Conservation (phyloP, 768 basidiomycete genomes). For the Royoungia palumana region DNA sequence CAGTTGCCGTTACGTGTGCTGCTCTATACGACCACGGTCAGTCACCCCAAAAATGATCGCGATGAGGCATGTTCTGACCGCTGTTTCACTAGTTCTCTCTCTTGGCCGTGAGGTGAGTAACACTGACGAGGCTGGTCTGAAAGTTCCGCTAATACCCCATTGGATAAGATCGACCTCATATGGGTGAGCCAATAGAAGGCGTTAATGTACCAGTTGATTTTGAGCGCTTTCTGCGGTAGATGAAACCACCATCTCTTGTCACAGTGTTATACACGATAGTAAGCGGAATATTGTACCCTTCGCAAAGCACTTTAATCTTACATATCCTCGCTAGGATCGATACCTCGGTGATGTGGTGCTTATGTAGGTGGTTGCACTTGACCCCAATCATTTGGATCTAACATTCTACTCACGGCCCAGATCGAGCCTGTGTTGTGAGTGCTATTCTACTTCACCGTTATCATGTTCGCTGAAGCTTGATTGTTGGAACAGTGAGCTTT, state of each 20-base stretch:
- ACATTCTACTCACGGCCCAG: conserved; percentile 5
- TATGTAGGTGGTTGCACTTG: conserved; percentile 16
- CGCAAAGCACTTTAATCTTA: background rate
- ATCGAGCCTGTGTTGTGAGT: conserved; percentile 20
- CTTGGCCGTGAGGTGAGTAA: conserved; percentile 28
- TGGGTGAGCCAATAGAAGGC: conserved; percentile 21
- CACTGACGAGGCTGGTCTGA: background rate
- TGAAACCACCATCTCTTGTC: conserved; percentile 25
- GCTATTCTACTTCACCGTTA: background rate
- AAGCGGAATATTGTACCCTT: background rate
- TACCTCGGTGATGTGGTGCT: conserved; percentile 31
- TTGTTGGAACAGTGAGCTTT: conserved; percentile 19
- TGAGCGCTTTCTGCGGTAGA: conserved; percentile 13
- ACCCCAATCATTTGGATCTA: background rate
- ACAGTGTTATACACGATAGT: conserved; percentile 26
- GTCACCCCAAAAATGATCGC: background rate
- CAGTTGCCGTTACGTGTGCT: conserved; percentile 28
- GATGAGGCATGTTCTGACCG: background rate
- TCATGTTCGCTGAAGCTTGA: background rate
- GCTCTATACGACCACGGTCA: conserved; percentile 31
- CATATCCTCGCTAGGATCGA: conserved; percentile 23
- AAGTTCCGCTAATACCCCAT: background rate
- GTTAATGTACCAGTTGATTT: background rate
- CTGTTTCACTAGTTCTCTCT: conserved; percentile 16
- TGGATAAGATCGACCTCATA: conserved; percentile 27